phyloP scores from a whole-genome alignment of 805 yeast genomes.

The Pichia rugopelliculosa region DNA sequence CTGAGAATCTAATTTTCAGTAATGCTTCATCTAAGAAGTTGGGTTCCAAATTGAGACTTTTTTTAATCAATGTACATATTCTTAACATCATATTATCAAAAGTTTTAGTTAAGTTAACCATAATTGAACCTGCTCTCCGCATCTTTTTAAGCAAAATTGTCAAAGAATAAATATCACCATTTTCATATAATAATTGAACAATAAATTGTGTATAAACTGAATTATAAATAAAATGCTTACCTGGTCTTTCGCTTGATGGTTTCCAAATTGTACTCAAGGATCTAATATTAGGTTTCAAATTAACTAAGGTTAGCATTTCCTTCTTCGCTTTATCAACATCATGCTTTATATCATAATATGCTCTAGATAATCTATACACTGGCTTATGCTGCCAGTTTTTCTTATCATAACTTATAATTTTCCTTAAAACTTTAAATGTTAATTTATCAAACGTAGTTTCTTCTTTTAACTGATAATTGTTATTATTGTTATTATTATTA shows the following conservation, averaged over 20 bases:
- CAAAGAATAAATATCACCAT: slow-evolving; percentile 52
- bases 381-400: slow-evolving; percentile 93
- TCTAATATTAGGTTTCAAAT: slow-evolving; percentile 60
- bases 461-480: neutral
- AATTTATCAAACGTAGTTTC: slow-evolving; percentile 12
- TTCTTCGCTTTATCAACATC: slow-evolving; percentile 49
- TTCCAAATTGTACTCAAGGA: slow-evolving; percentile 85
- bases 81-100: slow-evolving; percentile 59
- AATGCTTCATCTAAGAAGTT: slow-evolving; percentile 47
- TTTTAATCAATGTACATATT: slow-evolving; percentile 45
- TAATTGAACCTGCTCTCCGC: slow-evolving; percentile 70
- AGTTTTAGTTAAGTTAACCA: slow-evolving; percentile 54
- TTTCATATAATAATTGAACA: slow-evolving; percentile 45
- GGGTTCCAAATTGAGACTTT: slow-evolving; percentile 34
- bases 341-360: slow-evolving; percentile 46
- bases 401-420: slow-evolving; percentile 53
- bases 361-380: slow-evolving; percentile 58
- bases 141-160: slow-evolving; percentile 60
- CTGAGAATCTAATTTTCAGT: slow-evolving; percentile 35
- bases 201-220: slow-evolving; percentile 60
- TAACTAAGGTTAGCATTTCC: slow-evolving; percentile 57
- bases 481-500: neutral
- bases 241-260: slow-evolving; percentile 86
- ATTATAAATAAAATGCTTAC: slow-evolving; percentile 80
- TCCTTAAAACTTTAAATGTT: slow-evolving; percentile 40